phyloP scores from a whole-genome alignment of 257 asterid genomes.

The Solanum sparsipilum region DNA sequence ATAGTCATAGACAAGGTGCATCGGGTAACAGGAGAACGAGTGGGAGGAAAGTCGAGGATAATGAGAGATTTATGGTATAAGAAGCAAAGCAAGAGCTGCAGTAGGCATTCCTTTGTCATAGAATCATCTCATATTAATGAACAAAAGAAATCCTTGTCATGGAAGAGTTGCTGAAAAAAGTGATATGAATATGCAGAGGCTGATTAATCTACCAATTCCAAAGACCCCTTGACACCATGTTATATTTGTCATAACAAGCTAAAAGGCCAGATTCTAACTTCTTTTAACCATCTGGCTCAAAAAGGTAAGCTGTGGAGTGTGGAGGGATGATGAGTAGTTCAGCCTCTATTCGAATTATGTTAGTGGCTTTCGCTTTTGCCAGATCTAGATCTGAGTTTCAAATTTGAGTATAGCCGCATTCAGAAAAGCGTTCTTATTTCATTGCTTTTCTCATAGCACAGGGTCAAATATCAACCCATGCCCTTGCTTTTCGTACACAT shows the following conservation, averaged over 20 bases:
- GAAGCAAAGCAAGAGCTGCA: not conserved
- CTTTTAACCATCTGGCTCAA: not conserved
- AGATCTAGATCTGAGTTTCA: not conserved
- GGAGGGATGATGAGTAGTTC: not conserved
- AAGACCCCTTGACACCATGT: not conserved
- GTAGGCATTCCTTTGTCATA: not conserved
- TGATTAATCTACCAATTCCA: not conserved
- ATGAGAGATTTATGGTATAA: not conserved
- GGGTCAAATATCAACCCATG: not conserved
- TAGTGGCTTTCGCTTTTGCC: not conserved
- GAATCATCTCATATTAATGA: not conserved
- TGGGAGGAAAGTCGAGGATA: no score
- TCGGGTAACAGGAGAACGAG: not conserved
- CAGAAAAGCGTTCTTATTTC: not conserved
- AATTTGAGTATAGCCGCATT: not conserved
- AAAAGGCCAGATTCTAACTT: not conserved
- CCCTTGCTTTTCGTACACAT: not conserved
- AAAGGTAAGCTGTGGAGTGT: not conserved
- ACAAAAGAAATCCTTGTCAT: not conserved
- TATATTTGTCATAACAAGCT: not conserved
- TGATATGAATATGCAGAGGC: not conserved
- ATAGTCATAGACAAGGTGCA: not conserved
- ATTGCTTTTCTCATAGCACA: not conserved
- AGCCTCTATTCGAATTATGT: not conserved
- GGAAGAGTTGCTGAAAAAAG: not conserved